These are phyloP conservation scores for Hypoxylon sp. DNA, from an alignment of 2,329 filamentous ascomycete species.

Conservation along the genomic window DNA sequence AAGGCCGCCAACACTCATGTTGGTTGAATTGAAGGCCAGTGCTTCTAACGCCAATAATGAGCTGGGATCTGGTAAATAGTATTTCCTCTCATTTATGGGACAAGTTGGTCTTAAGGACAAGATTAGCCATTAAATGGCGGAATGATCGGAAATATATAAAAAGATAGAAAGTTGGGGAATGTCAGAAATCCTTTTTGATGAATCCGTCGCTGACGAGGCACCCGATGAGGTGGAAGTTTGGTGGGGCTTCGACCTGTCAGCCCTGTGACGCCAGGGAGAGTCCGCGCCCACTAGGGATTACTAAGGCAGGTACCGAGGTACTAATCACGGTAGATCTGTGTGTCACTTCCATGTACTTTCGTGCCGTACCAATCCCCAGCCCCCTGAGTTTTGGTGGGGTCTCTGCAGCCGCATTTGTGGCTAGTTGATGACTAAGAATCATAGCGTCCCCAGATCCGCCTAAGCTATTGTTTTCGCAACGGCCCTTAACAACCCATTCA, in stretches of 20 bases:
- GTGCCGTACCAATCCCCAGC: background rate
- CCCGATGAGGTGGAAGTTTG: slow-evolving; percentile 28
- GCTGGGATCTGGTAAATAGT: background rate
- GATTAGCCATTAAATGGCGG: slow-evolving; percentile 24
- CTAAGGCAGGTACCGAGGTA: slow-evolving; percentile 29
- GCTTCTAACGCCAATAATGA: slow-evolving; percentile 13
- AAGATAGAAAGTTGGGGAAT: slow-evolving; percentile 14
- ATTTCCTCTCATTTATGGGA: slow-evolving; percentile 18
- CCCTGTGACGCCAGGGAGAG: slow-evolving; percentile 38
- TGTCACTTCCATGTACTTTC: background rate
- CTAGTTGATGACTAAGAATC: slow-evolving; percentile 33
- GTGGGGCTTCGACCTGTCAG: slow-evolving; percentile 25
- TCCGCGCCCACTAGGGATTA: slow-evolving; percentile 17
- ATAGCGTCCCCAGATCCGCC: slow-evolving; percentile 5
- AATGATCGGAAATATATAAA: slow-evolving; percentile 19
- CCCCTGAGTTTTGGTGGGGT: background rate
- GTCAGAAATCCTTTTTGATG: slow-evolving; percentile 19
- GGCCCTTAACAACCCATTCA: slow-evolving; percentile 28
- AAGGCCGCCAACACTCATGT: slow-evolving; percentile 64
- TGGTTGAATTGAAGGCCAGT: slow-evolving; percentile 28
- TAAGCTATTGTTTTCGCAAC: slow-evolving; percentile 38
- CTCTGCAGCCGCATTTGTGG: slow-evolving; percentile 9
- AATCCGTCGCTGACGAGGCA: slow-evolving; percentile 27
- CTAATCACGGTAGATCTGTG: background rate
- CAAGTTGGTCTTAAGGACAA: background rate